These are phyloP conservation scores for Meyerozyma guilliermondii DNA, from an alignment of 1,139 yeast genomes.

Conservation along the genomic window DNA sequence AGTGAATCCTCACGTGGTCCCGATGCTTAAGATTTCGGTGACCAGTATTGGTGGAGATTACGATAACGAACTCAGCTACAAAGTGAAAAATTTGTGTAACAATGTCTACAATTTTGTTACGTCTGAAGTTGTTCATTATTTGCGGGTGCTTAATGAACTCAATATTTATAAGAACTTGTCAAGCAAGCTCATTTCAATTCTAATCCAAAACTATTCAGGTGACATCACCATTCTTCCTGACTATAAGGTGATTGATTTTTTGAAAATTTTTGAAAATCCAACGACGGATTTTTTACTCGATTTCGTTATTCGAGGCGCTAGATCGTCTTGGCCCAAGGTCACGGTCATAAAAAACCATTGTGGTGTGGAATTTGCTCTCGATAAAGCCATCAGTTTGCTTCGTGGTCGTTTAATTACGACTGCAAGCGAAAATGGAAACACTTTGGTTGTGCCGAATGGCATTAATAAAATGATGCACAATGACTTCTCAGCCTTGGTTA, in stretches of 20 bases:
- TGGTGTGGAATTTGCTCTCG: conserved; percentile 82
- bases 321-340: conserved; percentile 91
- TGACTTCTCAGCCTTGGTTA: conserved; percentile 16
- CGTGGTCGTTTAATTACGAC: conserved; percentile 59
- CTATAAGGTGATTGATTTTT: conserved; percentile 51
- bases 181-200: conserved; percentile 66
- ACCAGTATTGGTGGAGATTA: conserved; percentile 68
- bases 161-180: conserved; percentile 72
- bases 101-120: conserved; percentile 56
- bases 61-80: conserved; percentile 56
- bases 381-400: conserved; percentile 63
- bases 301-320: conserved; percentile 75
- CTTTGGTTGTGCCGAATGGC: conserved; percentile 1
- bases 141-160: conserved; percentile 67
- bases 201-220: conserved; percentile 87
- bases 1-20: conserved; percentile 92
- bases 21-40: conserved; percentile 65
- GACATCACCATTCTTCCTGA: conserved; percentile 90
- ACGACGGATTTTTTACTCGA: conserved; percentile 66
- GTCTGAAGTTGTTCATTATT: conserved; percentile 72
- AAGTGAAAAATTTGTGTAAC: conserved; percentile 49
- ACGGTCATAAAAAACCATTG: conserved; percentile 84
- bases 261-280: conserved; percentile 71
- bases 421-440: conserved; percentile 14
- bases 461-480: background rate